Evolutionary conservation across 495 filamentous ascomycete genomes (phyloP), one percentile per base, ranked within the genome.

Genomic region (Xylaria intraflava): DNA sequence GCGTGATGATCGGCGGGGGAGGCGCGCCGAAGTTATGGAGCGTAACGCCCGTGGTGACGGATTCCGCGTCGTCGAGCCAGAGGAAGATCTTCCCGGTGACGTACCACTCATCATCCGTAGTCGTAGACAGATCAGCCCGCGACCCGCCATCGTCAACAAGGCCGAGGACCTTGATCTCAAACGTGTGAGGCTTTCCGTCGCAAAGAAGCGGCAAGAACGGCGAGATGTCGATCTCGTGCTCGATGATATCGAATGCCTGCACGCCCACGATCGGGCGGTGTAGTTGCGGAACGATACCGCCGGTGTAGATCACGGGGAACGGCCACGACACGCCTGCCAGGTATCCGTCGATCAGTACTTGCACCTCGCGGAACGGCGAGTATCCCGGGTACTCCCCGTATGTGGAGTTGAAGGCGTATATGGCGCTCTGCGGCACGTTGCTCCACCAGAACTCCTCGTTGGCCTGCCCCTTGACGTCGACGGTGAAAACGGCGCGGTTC

Each of bases 401-500:
- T 3, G 71, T 71, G 10, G 67, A 62, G 24, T 66, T 67, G 62
- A 93, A 95, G 3, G 83, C 82, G 20, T 78, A 49, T 1, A 73
- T 75, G 47, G 87, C 80, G 9, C 78, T 77, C 14, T 79, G 77
- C 6, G 86, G 76, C 2, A 89, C 85, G 65, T 94, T 94, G 20
- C 78, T 82, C 80, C 87, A 95, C 90, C 91, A 96, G 61, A 96
- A 95, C 58, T 95, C 90, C 64, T 95, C 90, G 2, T 74, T 67
- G 0, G 79, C 78, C 59, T 95, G 90, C 0, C 89, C 90, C 61
- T 84, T 88, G 17, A 89, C 87, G 0, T 86, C 83, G 2, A 96
- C 77, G 1, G 86, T 83, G 41, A 95, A 82, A 14, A 93, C 79
- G 10, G 90, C 90, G 50, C 85, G 83, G 49, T 83, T 81, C 3